These are phyloP conservation scores for Hysterium pulicare DNA, from an alignment of 2,329 filamentous ascomycete species.

Conservation along the genomic window DNA sequence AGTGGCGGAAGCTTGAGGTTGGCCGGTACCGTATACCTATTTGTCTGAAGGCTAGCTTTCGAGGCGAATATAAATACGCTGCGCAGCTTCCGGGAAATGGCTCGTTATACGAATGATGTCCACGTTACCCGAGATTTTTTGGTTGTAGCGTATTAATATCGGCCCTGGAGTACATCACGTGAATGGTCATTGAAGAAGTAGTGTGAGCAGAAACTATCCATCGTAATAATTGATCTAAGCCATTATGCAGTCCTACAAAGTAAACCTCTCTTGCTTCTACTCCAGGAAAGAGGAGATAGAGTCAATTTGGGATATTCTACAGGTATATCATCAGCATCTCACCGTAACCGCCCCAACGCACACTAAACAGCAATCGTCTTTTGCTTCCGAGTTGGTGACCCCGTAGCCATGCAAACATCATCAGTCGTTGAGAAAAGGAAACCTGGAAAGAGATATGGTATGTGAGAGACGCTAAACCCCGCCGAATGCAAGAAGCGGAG, in stretches of 20 bases:
- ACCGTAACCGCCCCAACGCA: background rate
- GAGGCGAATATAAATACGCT: no score
- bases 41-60: no score
- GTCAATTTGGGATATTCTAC: background rate
- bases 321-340: background rate
- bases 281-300: background rate
- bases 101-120: no score
- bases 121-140: no score
- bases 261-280: background rate
- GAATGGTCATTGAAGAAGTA: no score
- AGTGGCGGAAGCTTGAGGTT: no score
- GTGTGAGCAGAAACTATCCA: no score
- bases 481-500: background rate
- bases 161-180: no score
- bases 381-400: background rate
- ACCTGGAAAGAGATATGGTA: background rate
- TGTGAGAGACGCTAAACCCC: background rate
- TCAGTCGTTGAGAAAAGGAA: slow-evolving; percentile 2
- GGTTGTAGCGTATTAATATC: no score
- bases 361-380: background rate
- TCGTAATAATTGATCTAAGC: no score
- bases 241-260: background rate
- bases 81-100: no score
- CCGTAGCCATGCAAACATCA: slow-evolving; percentile 4
- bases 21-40: no score